Base-by-base conservation (phyloP, 192 early-diverging fungal genomes). In the Gonapodya prolifera region DNA sequence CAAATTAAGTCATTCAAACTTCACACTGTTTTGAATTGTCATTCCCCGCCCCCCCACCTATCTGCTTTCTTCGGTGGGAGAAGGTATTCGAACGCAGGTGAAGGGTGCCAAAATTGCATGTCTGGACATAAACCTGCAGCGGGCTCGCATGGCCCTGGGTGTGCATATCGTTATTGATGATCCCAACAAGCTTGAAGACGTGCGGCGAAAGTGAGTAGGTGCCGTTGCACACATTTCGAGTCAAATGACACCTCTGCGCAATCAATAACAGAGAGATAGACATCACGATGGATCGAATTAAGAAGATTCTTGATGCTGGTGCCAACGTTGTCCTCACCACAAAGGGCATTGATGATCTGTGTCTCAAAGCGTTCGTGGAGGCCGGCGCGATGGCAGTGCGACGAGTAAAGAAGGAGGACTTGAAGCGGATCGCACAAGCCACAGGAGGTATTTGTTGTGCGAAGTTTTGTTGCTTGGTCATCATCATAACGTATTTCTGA, bases 91-190 rank as follows among this genome's bases (percentile, higher is more conserved):
- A 80, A 98, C 92, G 69, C 87, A 86, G 75, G 86, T 99, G 76
- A 85, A 82, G 23, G 91, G 91, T 77, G 95, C 98, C 69, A 96
- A 95, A 85, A 97, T 99, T 85, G 94, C 97, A 17, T 96, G 94
- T 78, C 85, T 99, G 74, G 98, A 99, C 82, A 96, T 99, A 85
- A 98, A 99, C 88, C 88, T 99, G 70, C 95, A 96, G 85, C 98
- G 97, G 86, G 92, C 94, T 16, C 90, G 96, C 77, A 98, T 99
- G 98, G 91, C 94, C 83, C 83, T 99, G 45, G 98, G 98, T 73
- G 95, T 99, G 70, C 93, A 98, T 81, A 96, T 99, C 82, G 93
- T 96, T 36, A 92, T 99, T 70, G 98, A 99, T 82, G 95, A 99
- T 82, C 98, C 98, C 17, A 93, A 98, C 79, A 92, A 98, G 83